Evolutionary conservation across 257 asterid genomes (phyloP), one percentile per base, ranked within the genome.

Genomic region (Penstemon davidsonii): DNA sequence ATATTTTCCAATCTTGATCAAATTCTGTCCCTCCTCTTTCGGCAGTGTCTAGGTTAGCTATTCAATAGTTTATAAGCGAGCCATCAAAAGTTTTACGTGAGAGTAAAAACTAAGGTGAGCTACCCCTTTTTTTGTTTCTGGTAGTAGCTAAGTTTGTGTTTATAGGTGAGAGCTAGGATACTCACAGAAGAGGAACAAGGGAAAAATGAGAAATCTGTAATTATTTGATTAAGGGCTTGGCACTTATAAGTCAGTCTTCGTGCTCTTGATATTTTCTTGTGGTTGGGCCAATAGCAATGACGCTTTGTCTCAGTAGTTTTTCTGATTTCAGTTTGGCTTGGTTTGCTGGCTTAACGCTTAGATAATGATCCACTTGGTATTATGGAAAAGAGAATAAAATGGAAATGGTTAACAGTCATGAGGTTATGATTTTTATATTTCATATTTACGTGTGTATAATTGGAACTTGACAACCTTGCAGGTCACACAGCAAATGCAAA

Each of bases 401-500:
- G 58, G 42, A 45, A 55, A 15, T 4, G 33, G 19, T 75, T 13
- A 25, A 36, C 15, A 67, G 58, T 64, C 18, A 38, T 7, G 49
- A 33, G 0, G 51, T 39, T 10, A 46, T 4, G 4, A 67, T 43
- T 44, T 13, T 40, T 6, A 36, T 18, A 5, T 13, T 44, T 1
- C 9, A 6, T 45, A n/a, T 13, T 55, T n/a, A 1, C 57, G 47
- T 37, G 39, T 39, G 19, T 39, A 49, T 63, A 61, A 70, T 67
- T 72, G 66, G 47, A 66, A 52, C 46, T 13, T 51, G 51, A 11
- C 77, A 39, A 42, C 42, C 69, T 73, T 84, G 71, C 88, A 91
- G 96, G 59, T 88, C 64, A 85, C 86, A 2, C 92, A 87, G 73
- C 94, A 89, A 76, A 87, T 91, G 86, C 96, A 87, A 78, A 82